Evolutionary conservation across 495 filamentous ascomycete genomes (phyloP), one percentile per base, ranked within the genome.

Genomic region (Daldinia decipiens): DNA sequence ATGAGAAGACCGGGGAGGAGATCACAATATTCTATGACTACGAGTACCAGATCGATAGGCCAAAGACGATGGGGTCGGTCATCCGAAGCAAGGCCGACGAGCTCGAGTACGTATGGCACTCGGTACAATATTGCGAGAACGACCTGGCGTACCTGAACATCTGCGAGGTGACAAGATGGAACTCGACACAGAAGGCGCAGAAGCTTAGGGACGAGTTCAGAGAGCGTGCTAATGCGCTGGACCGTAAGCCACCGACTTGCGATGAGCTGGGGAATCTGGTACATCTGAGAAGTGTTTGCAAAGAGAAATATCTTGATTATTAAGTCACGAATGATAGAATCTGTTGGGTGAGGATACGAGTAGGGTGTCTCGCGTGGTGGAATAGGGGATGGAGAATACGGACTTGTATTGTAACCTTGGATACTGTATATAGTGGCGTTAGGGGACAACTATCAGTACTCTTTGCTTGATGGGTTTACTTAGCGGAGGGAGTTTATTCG

Each of bases 91-190:
- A 32, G 9, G 60, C 60, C 5, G 36, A 63, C 26, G 11, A 26
- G 50, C 60, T 63, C 26, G 50, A 63, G 50, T 43, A 63, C 2
- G 50, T 55, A 17, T 55, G 60, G 60, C 17, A 12, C 15, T 40
- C 60, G 32, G 13, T 63, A 7, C 5, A 24, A 5, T 36, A 45
- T 13, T 62, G 59, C 32, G 59, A 62, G 29, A 36, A 52, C 24
- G 45, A 62, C 15, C 36, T 62, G 7, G 31, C 21, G 6, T 62
- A 39, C 24, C 29, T 62, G 60, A 62, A 62, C 26, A 40, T 62
- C 31, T 62, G 60, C 60, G 47, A 62, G 50, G 50, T 26, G 32
- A 12, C n/a, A 6, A 5, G 36, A 5, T 6, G 17, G 3, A 45
- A 39, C 6, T 13, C 45, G 31, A 24, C 17, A 9, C 24, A 50